Conservation (phyloP, 768 basidiomycete genomes). For the Mycena metata region DNA sequence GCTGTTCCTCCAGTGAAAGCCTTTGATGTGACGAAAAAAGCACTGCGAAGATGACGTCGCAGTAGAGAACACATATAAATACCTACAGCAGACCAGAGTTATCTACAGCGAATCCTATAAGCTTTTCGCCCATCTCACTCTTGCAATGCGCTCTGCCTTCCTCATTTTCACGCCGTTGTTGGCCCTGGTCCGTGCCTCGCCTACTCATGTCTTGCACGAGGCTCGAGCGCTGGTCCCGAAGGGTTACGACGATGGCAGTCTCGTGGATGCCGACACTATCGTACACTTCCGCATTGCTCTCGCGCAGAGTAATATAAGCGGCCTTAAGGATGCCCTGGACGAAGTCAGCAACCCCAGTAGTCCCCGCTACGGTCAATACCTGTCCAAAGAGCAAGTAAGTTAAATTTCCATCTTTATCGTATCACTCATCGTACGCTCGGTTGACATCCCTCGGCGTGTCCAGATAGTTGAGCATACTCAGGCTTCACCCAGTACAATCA, state of each 20-base stretch:
- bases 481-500: slow-evolving; percentile 6
- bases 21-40: slow-evolving; percentile 9
- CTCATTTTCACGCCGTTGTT: slow-evolving; percentile 14
- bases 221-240: slow-evolving; percentile 14
- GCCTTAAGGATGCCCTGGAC: slow-evolving; percentile 12
- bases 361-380: slow-evolving; percentile 13
- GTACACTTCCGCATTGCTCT: slow-evolving; percentile 16
- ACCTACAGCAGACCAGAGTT: slow-evolving; percentile 13
- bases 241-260: slow-evolving; percentile 18
- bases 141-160: slow-evolving; percentile 19
- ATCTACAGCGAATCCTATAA: slow-evolving; percentile 11
- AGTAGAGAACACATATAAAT: slow-evolving; percentile 12
- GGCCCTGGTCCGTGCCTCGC: slow-evolving; percentile 9
- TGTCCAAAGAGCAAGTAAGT: slow-evolving; percentile 11
- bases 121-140: slow-evolving; percentile 8
- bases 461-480: slow-evolving; percentile 7
- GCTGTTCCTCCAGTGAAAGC: slow-evolving; percentile 5
- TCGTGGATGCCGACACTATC: slow-evolving; percentile 7
- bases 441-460: slow-evolving; percentile 13
- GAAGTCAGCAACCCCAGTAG: slow-evolving; percentile 18
- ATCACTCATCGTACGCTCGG: slow-evolving; percentile 1
- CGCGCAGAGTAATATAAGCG: slow-evolving; percentile 15
- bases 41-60: not conserved
- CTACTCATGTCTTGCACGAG: slow-evolving; percentile 17
- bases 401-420: slow-evolving; percentile 4